phyloP scores from a whole-genome alignment of 1,284 basidiomycete species.

The Malassezia furfur region DNA sequence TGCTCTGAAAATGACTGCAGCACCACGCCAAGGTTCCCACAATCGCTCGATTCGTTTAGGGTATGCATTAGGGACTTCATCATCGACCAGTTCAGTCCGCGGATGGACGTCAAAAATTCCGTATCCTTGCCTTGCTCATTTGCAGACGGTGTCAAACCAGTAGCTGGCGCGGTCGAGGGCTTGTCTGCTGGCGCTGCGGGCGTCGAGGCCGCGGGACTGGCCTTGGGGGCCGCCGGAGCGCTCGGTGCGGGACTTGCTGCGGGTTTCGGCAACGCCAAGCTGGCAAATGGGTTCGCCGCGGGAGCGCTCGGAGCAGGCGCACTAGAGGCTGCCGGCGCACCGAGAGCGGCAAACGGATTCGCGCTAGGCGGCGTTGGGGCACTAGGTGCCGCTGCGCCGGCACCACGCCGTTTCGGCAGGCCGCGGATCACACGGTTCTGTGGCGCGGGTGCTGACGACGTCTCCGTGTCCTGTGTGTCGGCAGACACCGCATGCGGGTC shows the following conservation, averaged over 20 bases:
- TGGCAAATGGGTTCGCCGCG: background rate
- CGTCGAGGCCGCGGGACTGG: background rate
- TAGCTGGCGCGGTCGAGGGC: too few relatives aligned
- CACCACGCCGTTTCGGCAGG: conserved; percentile 13
- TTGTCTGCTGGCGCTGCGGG: background rate
- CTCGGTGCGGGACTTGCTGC: background rate
- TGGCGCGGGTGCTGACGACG: background rate
- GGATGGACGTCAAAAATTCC: conserved; percentile 8
- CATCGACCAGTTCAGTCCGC: conserved; percentile 17
- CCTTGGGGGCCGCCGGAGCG: background rate
- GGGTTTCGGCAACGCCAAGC: background rate
- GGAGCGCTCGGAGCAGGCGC: background rate
- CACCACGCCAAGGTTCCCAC: background rate
- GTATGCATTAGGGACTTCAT: background rate
- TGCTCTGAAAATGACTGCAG: background rate
- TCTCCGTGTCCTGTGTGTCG: background rate
- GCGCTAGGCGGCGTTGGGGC: background rate
- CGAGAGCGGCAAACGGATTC: conserved; percentile 9
- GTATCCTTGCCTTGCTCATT: background rate
- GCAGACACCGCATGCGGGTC: conserved; percentile 15
- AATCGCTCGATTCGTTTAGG: conserved; percentile 9
- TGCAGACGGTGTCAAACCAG: too few relatives aligned
- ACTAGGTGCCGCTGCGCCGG: background rate
- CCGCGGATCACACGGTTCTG: conserved; percentile 12
- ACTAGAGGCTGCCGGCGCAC: background rate